Conservation (phyloP, 2,329 filamentous ascomycete genomes). For the Colletotrichum cordylinicola region DNA sequence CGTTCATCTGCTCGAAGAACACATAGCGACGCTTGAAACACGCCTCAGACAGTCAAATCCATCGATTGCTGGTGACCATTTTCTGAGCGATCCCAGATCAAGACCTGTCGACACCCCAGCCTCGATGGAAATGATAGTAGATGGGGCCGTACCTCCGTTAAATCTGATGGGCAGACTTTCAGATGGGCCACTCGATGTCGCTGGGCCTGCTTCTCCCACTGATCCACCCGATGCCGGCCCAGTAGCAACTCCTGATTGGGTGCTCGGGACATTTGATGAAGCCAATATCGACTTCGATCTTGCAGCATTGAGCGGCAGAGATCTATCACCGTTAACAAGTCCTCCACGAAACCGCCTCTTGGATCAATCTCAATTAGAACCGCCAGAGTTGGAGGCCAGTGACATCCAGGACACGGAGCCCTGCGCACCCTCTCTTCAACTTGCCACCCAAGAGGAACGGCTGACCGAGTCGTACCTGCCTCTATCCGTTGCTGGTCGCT, state of each 20-base stretch:
- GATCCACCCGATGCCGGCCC: background rate
- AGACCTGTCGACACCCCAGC: background rate
- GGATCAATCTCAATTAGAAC: background rate
- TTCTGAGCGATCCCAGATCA: background rate
- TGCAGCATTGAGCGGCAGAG: background rate
- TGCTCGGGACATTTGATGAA: background rate
- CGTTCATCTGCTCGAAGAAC: background rate
- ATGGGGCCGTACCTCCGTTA: background rate
- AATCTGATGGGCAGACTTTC: background rate
- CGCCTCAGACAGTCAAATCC: background rate
- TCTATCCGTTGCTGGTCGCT: background rate
- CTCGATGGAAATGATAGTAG: background rate
- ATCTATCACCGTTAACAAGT: background rate
- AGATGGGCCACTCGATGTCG: background rate
- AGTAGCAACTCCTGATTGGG: background rate
- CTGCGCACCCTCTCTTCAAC: background rate
- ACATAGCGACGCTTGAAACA: background rate
- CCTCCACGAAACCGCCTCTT: background rate
- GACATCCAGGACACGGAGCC: background rate
- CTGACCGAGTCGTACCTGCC: background rate
- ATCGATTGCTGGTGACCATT: background rate
- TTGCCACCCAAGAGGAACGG: background rate
- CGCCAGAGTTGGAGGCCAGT: background rate
- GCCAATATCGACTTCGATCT: background rate
- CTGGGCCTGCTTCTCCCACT: background rate